phyloP scores from a whole-genome alignment of 306 rosid species.

The Dryas alaskensis region DNA sequence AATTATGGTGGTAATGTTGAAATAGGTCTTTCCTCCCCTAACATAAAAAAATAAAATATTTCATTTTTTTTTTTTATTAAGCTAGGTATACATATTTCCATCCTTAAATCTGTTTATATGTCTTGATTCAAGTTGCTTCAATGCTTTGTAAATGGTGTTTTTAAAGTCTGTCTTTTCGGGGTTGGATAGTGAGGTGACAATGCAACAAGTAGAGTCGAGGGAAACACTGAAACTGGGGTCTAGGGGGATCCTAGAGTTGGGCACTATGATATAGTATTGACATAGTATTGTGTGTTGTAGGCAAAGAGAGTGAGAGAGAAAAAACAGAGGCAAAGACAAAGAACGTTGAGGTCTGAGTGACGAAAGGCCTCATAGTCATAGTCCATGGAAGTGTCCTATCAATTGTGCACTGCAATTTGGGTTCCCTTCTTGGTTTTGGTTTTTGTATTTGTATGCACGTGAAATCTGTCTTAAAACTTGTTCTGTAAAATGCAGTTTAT shows the following conservation, averaged over 20 bases:
- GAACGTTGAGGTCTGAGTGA: conserved; percentile 14
- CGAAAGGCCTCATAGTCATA: conserved; percentile 1
- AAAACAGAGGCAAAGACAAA: conserved; percentile 22
- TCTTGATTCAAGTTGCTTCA: neutral
- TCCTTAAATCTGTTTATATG: neutral
- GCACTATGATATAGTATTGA: neutral
- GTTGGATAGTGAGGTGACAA: conserved; percentile 42
- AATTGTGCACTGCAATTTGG: conserved; percentile 34
- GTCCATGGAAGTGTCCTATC: conserved; percentile 52
- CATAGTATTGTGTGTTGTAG: too few species aligned
- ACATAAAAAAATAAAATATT: too few species aligned
- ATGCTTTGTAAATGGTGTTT: too few species aligned
- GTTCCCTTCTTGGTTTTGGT: conserved; percentile 9
- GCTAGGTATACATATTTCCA: too few species aligned
- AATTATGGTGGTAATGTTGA: too few species aligned
- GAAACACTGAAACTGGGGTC: conserved; percentile 33
- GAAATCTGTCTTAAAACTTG: conserved; percentile 25
- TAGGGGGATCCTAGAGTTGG: conserved; percentile 25
- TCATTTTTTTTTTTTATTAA: too few species aligned
- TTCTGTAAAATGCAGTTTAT: too few species aligned
- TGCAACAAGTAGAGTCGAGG: conserved; percentile 38
- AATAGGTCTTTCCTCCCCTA: too few species aligned
- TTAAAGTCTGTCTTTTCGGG: conserved; percentile 24
- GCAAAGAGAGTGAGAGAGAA: conserved; percentile 6
- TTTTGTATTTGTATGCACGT: conserved; percentile 50